Percentiles rank a stretch among this genome's conserved stretches.
phyloP scores from a whole-genome alignment of 2,329 filamentous ascomycete genomes.

The Epicoccum nigrum region DNA sequence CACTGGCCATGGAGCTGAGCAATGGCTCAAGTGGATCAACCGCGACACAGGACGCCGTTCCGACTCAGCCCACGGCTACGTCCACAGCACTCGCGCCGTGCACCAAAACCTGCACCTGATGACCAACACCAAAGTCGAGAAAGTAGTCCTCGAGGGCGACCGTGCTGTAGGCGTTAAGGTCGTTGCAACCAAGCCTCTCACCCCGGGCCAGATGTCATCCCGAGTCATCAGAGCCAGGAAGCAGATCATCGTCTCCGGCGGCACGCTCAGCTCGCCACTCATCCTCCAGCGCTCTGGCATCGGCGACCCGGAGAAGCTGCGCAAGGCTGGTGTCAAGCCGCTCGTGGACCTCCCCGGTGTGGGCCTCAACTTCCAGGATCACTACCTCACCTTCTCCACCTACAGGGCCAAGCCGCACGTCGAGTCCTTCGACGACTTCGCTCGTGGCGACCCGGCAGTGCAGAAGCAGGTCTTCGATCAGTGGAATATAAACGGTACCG shows the following conservation, averaged over 20 bases:
- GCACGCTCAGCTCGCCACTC: slow-evolving; percentile 74
- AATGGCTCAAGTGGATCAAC: slow-evolving; percentile 89
- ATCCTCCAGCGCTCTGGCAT: slow-evolving; percentile 79
- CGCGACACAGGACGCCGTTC: slow-evolving; percentile 71
- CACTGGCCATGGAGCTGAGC: slow-evolving; percentile 73
- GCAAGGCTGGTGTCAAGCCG: slow-evolving; percentile 69
- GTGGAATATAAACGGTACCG: slow-evolving; percentile 80
- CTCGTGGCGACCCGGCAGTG: slow-evolving; percentile 72
- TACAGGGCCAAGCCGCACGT: slow-evolving; percentile 76
- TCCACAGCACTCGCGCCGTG: slow-evolving; percentile 75
- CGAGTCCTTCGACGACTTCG: slow-evolving; percentile 82
- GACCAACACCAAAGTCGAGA: slow-evolving; percentile 79
- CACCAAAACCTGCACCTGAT: slow-evolving; percentile 74
- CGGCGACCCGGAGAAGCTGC: slow-evolving; percentile 74
- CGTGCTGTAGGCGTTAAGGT: slow-evolving; percentile 74
- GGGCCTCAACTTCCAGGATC: slow-evolving; percentile 78
- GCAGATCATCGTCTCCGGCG: slow-evolving; percentile 75
- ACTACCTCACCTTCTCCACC: slow-evolving; percentile 73
- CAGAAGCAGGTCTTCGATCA: slow-evolving; percentile 78
- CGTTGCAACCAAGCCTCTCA: slow-evolving; percentile 72
- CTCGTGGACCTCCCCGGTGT: slow-evolving; percentile 75
- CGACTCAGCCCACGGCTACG: slow-evolving; percentile 77
- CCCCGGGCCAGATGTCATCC: slow-evolving; percentile 58
- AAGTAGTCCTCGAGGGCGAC: slow-evolving; percentile 74
- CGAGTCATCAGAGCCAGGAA: slow-evolving; percentile 71